Conservation (phyloP, 306 rosid genomes). For the peach (Prunus persica) region Prunus_persica_NCBIv2 NC_034012.1:8223001-8223500, state of each 20-base stretch:
- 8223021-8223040: conserved; percentile 71
- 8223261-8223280: conserved; percentile 58
- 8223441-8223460: conserved; percentile 76
- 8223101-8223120: neutral
- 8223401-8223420: too few relatives aligned
- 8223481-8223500: conserved; percentile 62
- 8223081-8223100: conserved; percentile 85
- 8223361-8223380: neutral
- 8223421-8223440: conserved; percentile 34
- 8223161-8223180: neutral
- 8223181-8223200: neutral
- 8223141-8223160: neutral
- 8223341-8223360: neutral
- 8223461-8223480: conserved; percentile 48
- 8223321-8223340: neutral
- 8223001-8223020: conserved; percentile 41
- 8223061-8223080: conserved; percentile 54
- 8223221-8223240: conserved; percentile 74
- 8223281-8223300: conserved; percentile 63
- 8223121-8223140: neutral
- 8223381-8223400: neutral
- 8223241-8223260: conserved; percentile 78
- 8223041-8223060: conserved; percentile 55
- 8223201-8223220: conserved; percentile 3
- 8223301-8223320: conserved; percentile 81